Base-by-base conservation (phyloP, 176 grass and related monocot species). In the Carex pumila region DNA sequence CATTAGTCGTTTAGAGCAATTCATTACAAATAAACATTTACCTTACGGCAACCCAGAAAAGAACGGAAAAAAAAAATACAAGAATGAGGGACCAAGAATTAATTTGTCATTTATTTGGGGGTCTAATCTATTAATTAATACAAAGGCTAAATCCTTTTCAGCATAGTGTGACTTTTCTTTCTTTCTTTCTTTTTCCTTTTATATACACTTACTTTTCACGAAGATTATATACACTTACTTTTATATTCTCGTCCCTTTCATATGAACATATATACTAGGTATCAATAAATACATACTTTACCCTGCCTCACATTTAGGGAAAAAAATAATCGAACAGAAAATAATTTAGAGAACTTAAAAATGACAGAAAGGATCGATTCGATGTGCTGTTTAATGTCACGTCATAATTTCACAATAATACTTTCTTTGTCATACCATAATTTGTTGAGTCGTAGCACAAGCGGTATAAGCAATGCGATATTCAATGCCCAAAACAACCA, bases 401-500 rank as follows among this genome's bases (percentile, higher is more conserved):
- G 8, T 43, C 3, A 43, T 41, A 39, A 70, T 37, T 0, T 37
- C 7, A 6, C 13, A 36, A 70, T 18, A 41, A n/a, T 11, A 50
- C 37, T 43, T 71, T 41, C 6, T 10, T 71, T 71, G 43, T 71
- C 36, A 34, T 41, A 54, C 72, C 72, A 56, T 77, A 77, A 34
- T 77, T 77, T 77, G 73, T 77, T 77, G 50, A 77, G 47, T 55
- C 56, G 14, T 7, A 77, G 22, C 21, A 77, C 73, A 3, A 77
- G 47, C 2, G 73, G 73, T 77, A 77, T 7, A 34, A 77, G 73
- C 73, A 77, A 56, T 18, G 73, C 49, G 21, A 77, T 77, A 32
- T 56, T 56, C 49, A 77, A 56, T 12, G 49, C 73, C 73, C 73
- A 77, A 31, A 77, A 77, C 25, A 77, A 31, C 73, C 73, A 77